Base-by-base conservation (phyloP, 805 yeast genomes). In the Metschnikowia cubensis region DNA sequence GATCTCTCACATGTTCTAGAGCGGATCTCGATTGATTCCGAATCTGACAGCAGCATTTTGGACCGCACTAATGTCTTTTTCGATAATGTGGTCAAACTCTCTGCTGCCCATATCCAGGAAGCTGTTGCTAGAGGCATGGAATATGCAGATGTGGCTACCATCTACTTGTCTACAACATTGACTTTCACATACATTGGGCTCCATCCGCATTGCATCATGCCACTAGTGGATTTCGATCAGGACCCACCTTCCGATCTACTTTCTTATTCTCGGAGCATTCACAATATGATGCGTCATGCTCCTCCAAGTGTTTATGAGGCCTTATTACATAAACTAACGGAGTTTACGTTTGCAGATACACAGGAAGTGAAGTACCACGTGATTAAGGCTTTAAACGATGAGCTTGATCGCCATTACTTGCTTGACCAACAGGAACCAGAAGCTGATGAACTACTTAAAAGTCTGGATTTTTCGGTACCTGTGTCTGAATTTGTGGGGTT, bases 161-260 rank as follows among this genome's bases (percentile, higher is more conserved):
- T 52, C 18, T 50, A 50, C 47, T 47, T 50, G 22, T 45, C 56
- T n/a, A 49, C 64, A 4, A 53, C 59, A 33, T 42, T 67, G 8
- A 53, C 67, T 17, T 67, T 58, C 51, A 59, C 71, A 13, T 70
- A 59, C 42, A 48, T 68, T 8, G 69, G 68, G 4, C 49, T 70
- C 3, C 72, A 69, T 51, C 70, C 72, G 3, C 65, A 63, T 43
- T 54, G 55, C 18, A 49, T 67, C 11, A 46, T 64, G 20, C 73
- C 73, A 5, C 50, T 71, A 25, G 57, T 70, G 0, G 57, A 58
- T 15, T 62, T 59, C 35, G 63, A 61, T 20, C 42, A 42, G 3
- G 44, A 46, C 6, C 47, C 39, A 6, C 57, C 58, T 8, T 42
- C 60, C 2, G 70, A 66, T 46, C 52, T 64, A 20, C 32, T 67